phyloP scores from a whole-genome alignment of 352 stramenopile genomes.

The Phytopythium ostracodes region DNA sequence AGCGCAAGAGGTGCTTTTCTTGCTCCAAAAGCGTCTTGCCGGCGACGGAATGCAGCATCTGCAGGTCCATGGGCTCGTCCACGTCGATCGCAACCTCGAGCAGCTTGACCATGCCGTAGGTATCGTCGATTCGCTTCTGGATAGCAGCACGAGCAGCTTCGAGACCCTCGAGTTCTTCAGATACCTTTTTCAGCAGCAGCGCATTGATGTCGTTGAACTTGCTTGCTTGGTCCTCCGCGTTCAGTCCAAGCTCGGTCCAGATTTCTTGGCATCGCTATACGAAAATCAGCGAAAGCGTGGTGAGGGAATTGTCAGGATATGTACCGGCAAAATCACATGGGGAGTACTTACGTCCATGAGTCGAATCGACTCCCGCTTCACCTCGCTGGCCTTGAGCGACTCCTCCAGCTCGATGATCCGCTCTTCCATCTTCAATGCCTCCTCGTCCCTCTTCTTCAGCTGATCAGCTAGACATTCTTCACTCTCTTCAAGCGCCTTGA shows the following conservation, averaged over 20 bases:
- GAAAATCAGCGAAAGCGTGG: not conserved
- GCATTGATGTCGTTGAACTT: slow-evolving; percentile 68
- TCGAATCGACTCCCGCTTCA: slow-evolving; percentile 57
- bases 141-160: slow-evolving; percentile 43
- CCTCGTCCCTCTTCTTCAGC: slow-evolving; percentile 21
- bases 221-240: slow-evolving; percentile 38
- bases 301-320: not conserved
- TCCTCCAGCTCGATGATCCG: slow-evolving; percentile 31
- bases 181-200: slow-evolving; percentile 49
- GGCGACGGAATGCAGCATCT: slow-evolving; percentile 21
- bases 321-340: not conserved
- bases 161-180: slow-evolving; percentile 54
- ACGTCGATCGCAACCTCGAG: slow-evolving; percentile 44
- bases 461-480: slow-evolving; percentile 17
- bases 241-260: slow-evolving; percentile 54
- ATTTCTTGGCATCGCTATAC: slow-evolving; percentile 62
- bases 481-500: slow-evolving; percentile 21
- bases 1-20: slow-evolving; percentile 35
- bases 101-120: slow-evolving; percentile 31
- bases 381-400: slow-evolving; percentile 35
- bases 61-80: slow-evolving; percentile 34
- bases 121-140: slow-evolving; percentile 35
- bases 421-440: slow-evolving; percentile 20
- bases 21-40: slow-evolving; percentile 52
- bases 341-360: slow-evolving; percentile 45